These are phyloP conservation scores for Euphrasia confusa DNA, from an alignment of 257 asterid species.

Conservation along the genomic window DNA sequence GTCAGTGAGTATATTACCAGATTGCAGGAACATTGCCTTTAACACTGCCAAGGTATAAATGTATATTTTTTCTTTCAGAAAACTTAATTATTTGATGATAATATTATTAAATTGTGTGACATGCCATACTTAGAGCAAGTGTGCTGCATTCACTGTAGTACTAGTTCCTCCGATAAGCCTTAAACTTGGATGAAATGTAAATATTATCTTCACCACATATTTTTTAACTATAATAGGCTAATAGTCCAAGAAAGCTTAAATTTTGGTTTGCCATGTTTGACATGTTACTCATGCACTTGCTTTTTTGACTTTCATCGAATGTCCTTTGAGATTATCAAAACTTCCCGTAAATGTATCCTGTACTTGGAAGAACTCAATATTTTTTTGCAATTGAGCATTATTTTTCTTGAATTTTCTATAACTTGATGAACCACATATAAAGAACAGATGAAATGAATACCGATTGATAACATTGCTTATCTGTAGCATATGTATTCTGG, in stretches of 20 bases:
- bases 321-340: slow-evolving; percentile 6
- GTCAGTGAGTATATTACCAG: slow-evolving; percentile 92
- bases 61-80: slow-evolving; percentile 7
- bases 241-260: not conserved
- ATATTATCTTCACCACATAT: no score
- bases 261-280: not conserved
- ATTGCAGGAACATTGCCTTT: slow-evolving; percentile 67
- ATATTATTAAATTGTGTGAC: no score
- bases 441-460: slow-evolving; percentile 2
- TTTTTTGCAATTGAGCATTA: not conserved
- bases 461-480: not conserved
- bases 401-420: not conserved
- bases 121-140: no score
- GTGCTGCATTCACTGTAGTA: no score
- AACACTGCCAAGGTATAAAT: slow-evolving; percentile 75
- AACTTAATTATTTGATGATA: not conserved
- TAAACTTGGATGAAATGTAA: slow-evolving; percentile 20
- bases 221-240: not conserved
- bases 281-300: not conserved
- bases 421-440: slow-evolving; percentile 8
- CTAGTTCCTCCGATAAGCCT: slow-evolving; percentile 1
- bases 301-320: slow-evolving; percentile 15
- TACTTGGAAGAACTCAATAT: not conserved
- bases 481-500: slow-evolving; percentile 18
- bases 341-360: slow-evolving; percentile 1